Evolutionary conservation across 441 rosid genomes (phyloP).

Genomic region (Eruca vesicaria): DNA sequence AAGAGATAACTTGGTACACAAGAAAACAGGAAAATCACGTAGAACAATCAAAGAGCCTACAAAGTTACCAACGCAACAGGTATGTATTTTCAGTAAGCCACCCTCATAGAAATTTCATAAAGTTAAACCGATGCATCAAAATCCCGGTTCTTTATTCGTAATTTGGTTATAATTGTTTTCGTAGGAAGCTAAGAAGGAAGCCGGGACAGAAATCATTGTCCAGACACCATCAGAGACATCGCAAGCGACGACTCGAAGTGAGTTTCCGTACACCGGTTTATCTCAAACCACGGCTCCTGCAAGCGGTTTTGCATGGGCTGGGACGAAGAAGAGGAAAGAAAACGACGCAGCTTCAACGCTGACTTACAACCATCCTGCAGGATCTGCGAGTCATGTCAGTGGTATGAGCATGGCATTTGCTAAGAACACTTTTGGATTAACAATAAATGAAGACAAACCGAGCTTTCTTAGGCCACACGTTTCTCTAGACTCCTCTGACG

Average conservation of each 20-base stretch:
- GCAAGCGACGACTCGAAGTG: constrained; percentile 39
- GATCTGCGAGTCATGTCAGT: constrained; percentile 53
- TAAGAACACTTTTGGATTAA: constrained; percentile 35
- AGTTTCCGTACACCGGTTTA: constrained; percentile 31
- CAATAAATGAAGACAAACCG: constrained; percentile 31
- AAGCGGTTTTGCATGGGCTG: constrained; percentile 73
- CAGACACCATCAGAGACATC: constrained; percentile 48
- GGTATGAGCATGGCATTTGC: constrained; percentile 52
- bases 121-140: not conserved
- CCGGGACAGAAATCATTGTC: constrained; percentile 21
- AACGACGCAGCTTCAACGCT: constrained; percentile 29
- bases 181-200: constrained; percentile 32
- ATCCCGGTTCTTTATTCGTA: not conserved
- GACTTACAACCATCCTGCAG: constrained; percentile 35
- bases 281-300: constrained; percentile 53
- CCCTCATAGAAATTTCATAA: not conserved
- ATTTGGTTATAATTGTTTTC: not conserved
- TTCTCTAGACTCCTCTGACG: constrained; percentile 39
- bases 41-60: constrained; percentile 44
- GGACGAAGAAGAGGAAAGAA: constrained; percentile 51
- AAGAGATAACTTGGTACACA: constrained; percentile 47
- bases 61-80: constrained; percentile 40
- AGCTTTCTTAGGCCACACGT: constrained; percentile 26
- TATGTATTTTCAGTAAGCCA: not conserved
- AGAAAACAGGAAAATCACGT: constrained; percentile 46